A percentile compares a stretch with the other conserved stretches of the same genome.
Conservation (phyloP, 2,329 filamentous ascomycete species). For the Pseudogymnoascus sp. region DNA sequence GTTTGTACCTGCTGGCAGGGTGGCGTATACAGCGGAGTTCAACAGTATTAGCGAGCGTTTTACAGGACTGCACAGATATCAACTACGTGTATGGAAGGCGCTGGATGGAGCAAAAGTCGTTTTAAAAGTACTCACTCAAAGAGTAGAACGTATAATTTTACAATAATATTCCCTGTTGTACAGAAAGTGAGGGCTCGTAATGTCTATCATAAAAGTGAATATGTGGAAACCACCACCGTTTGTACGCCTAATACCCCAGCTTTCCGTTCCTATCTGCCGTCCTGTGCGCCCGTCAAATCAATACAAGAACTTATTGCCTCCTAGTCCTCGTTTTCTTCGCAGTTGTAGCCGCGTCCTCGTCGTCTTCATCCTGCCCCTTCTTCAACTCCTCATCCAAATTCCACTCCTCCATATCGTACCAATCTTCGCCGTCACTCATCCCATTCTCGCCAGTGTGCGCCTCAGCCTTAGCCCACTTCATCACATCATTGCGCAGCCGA, state of each 20-base stretch:
- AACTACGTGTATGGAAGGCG: constrained; percentile 10
- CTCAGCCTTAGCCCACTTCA: constrained; percentile 72
- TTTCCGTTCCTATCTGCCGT: background rate
- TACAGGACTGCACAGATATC: constrained; percentile 10
- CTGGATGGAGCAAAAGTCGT: constrained; percentile 10
- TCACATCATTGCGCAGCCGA: constrained; percentile 61
- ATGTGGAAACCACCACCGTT: background rate
- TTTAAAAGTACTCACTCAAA: constrained; percentile 1
- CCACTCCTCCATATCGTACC: constrained; percentile 81
- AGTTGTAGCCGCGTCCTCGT: constrained; percentile 55
- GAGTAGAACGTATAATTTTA: constrained; percentile 2
- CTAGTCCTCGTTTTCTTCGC: constrained; percentile 43
- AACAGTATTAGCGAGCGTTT: constrained; percentile 8
- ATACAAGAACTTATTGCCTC: constrained; percentile 24
- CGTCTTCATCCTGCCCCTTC: constrained; percentile 76
- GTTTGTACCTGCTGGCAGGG: constrained; percentile 5
- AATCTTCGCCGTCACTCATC: constrained; percentile 84
- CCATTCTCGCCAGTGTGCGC: constrained; percentile 62
- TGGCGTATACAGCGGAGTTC: constrained; percentile 8
- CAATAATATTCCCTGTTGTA: constrained; percentile 4
- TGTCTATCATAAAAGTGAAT: constrained; percentile 3
- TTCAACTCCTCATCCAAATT: constrained; percentile 64
- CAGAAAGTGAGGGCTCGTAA: background rate
- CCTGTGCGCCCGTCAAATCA: background rate
- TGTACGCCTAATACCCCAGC: background rate